Percentiles rank a stretch among this genome's conserved stretches.
phyloP scores from a whole-genome alignment of 169 alveolate species.

The Plasmodium inui region DNA sequence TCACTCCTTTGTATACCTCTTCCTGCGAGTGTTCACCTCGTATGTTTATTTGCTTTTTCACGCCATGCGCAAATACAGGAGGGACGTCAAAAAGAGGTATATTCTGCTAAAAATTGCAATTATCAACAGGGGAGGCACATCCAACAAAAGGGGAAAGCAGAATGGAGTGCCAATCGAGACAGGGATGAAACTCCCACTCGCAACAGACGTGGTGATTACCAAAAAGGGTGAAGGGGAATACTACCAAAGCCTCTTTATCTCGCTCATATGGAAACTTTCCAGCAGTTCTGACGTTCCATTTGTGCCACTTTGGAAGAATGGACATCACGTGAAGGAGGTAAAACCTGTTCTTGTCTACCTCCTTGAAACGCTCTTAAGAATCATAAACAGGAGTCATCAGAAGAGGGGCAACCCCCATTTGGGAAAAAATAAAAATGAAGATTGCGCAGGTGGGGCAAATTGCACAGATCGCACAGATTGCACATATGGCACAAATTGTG shows the following conservation, averaged over 20 bases:
- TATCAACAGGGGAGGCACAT: neutral
- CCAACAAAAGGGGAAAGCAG: neutral
- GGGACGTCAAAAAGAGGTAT: conserved; percentile 6
- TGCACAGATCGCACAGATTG: too few species aligned
- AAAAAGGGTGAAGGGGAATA: neutral
- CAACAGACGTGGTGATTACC: neutral
- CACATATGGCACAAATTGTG: too few species aligned
- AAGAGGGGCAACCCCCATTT: neutral
- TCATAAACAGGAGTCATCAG: neutral
- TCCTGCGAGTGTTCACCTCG: neutral
- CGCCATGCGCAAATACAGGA: neutral
- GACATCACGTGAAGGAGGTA: neutral
- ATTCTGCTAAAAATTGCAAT: conserved; percentile 24
- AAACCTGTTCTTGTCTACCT: neutral
- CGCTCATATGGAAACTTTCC: neutral
- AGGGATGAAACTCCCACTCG: neutral
- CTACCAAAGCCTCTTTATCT: neutral
- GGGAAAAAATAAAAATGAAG: conserved; percentile 1
- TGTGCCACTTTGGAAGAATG: neutral
- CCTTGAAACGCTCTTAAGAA: conserved; percentile 17
- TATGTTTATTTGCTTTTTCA: conserved; percentile 9
- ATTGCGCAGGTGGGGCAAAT: too few species aligned
- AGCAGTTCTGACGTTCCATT: neutral
- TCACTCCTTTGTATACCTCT: neutral
- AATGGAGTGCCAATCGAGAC: neutral